Percentiles rank a stretch among this genome's conserved stretches.
Conservation (phyloP, 75 land plant species). For the Cryptomeria japonica region DNA sequence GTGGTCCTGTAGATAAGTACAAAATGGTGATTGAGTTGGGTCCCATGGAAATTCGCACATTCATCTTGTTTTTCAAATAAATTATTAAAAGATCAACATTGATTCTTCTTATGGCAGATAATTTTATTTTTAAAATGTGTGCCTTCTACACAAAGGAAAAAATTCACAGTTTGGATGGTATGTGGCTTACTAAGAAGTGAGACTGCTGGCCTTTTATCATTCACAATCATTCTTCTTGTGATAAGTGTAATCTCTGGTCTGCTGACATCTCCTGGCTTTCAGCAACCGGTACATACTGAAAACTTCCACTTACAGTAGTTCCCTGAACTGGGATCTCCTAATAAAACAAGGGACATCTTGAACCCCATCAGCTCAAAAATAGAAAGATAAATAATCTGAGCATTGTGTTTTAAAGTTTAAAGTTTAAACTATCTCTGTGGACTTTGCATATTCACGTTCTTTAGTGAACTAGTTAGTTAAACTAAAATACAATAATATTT, state of each 20-base stretch:
- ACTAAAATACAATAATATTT: not conserved
- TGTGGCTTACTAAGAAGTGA: not conserved
- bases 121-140: not conserved
- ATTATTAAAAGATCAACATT: not conserved
- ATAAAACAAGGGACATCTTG: not conserved
- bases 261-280: not conserved
- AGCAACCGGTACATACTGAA: not conserved
- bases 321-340: not conserved
- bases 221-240: not conserved
- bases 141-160: not conserved
- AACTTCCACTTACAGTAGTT: not conserved
- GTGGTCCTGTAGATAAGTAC: constrained; percentile 59
- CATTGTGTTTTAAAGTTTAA: too few relatives aligned
- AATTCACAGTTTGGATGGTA: not conserved
- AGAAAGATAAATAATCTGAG: not conserved
- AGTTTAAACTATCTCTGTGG: not conserved
- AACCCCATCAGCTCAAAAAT: not conserved
- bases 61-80: constrained; percentile 35
- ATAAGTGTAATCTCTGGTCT: not conserved
- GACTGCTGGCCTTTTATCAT: not conserved
- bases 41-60: constrained; percentile 95
- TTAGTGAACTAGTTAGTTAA: not conserved
- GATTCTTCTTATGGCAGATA: not conserved
- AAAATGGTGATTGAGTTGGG: constrained; percentile 67
- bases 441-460: not conserved